Evolutionary conservation across 306 rosid genomes (phyloP).

Genomic region (Senna siamea): DNA sequence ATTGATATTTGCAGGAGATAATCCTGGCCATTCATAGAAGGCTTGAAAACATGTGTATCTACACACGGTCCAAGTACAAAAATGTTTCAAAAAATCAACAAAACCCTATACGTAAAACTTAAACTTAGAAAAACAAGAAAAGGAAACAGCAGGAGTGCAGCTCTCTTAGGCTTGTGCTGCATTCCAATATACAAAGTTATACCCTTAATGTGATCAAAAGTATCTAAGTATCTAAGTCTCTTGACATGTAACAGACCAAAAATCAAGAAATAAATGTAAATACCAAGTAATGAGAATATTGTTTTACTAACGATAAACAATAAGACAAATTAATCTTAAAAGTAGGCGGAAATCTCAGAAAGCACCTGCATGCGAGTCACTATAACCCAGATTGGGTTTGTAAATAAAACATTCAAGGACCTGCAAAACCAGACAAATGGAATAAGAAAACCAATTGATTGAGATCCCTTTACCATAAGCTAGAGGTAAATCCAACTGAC

Average conservation of each 20-base stretch:
- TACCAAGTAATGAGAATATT: too few species aligned
- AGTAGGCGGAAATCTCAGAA: conserved; percentile 15
- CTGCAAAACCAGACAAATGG: conserved; percentile 51
- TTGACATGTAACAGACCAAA: neutral
- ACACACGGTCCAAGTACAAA: neutral
- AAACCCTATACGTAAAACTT: neutral
- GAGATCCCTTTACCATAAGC: neutral
- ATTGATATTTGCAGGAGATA: neutral
- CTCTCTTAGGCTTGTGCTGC: neutral
- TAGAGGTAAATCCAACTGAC: conserved; percentile 7
- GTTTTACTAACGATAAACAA: conserved; percentile 16
- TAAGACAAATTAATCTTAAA: neutral
- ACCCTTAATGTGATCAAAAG: neutral
- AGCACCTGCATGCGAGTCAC: conserved; percentile 94
- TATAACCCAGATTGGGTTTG: conserved; percentile 86
- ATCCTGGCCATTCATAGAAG: neutral
- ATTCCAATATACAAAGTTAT: neutral
- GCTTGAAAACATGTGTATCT: conserved; percentile 1
- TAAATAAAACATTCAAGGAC: conserved; percentile 74
- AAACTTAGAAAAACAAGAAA: neutral
- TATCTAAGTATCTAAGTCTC: neutral
- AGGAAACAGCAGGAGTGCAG: neutral
- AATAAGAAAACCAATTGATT: conserved; percentile 21
- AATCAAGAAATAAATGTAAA: conserved; percentile 6
- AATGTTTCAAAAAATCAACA: neutral